Percentiles rank a stretch among this genome's conserved stretches.
phyloP scores from a whole-genome alignment of 495 filamentous ascomycete species.

The Neurospora sp. region DNA sequence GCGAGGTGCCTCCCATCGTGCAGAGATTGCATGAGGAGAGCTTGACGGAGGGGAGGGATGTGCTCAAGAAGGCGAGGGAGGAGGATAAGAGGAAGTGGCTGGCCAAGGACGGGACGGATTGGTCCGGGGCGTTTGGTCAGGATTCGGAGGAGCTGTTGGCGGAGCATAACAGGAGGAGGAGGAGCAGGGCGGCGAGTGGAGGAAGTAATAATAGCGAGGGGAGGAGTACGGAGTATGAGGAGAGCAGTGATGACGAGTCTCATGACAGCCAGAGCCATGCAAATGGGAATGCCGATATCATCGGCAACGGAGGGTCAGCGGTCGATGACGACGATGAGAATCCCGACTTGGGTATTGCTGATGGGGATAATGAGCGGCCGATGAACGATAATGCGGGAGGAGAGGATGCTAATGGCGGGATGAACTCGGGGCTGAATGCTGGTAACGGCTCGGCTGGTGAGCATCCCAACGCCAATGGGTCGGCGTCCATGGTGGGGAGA shows the following conservation, averaged over 20 bases:
- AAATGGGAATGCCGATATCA: neutral
- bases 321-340: conserved; percentile 12
- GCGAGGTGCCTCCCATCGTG: conserved; percentile 55
- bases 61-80: conserved; percentile 58
- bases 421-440: conserved; percentile 3
- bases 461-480: neutral
- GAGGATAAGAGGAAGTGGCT: conserved; percentile 71
- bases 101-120: conserved; percentile 69
- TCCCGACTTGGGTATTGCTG: conserved; percentile 36
- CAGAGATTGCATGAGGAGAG: conserved; percentile 69
- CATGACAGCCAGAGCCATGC: neutral
- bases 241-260: conserved; percentile 20
- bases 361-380: conserved; percentile 19
- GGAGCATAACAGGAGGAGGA: conserved; percentile 8
- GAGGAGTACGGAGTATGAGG: conserved; percentile 38
- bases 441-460: neutral
- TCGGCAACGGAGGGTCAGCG: neutral
- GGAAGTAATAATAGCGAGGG: conserved; percentile 14
- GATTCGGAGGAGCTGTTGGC: conserved; percentile 40
- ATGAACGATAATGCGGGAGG: neutral
- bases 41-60: conserved; percentile 64
- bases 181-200: conserved; percentile 25
- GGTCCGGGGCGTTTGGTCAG: conserved; percentile 73
- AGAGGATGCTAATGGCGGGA: conserved; percentile 1
- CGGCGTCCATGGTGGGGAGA: conserved; percentile 2